Evolutionary conservation across 257 asterid genomes (phyloP).

Genomic region (Sherardia arvensis): DNA sequence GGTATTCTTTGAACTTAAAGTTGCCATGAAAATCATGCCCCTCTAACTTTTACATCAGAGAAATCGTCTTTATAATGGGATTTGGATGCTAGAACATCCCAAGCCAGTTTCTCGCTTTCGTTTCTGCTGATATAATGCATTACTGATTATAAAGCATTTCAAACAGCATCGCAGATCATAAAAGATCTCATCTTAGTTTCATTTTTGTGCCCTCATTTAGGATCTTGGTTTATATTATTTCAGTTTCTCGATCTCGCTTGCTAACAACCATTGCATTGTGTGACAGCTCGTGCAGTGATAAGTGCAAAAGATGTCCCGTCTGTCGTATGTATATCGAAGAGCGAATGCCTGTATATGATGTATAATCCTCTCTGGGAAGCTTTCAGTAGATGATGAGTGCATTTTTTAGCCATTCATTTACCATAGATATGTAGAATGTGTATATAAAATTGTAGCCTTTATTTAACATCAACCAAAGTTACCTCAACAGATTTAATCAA

Average conservation of each 20-base stretch:
- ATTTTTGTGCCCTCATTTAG: background rate
- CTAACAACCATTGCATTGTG: background rate
- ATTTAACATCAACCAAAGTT: background rate
- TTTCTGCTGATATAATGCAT: background rate
- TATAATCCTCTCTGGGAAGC: slow-evolving; percentile 22
- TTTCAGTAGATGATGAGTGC: slow-evolving; percentile 38
- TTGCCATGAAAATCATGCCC: background rate
- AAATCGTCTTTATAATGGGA: background rate
- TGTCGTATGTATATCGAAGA: slow-evolving; percentile 78
- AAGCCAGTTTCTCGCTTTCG: background rate
- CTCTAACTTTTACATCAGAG: background rate
- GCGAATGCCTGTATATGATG: slow-evolving; percentile 62
- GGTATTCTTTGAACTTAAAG: slow-evolving; percentile 30
- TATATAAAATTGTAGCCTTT: background rate
- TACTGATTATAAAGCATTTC: background rate
- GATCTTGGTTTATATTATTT: background rate
- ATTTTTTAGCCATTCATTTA: slow-evolving; percentile 47
- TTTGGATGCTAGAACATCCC: background rate
- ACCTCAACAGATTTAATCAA: background rate
- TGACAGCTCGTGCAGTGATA: slow-evolving; percentile 63
- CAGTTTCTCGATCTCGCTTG: background rate
- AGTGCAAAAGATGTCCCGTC: slow-evolving; percentile 91
- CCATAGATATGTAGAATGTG: slow-evolving; percentile 18
- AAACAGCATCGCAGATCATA: background rate
- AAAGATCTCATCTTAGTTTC: background rate